A percentile compares a stretch with the other conserved stretches of the same genome.
Conservation (phyloP, 164 flowering plant species). For the Piper longum region DNA sequence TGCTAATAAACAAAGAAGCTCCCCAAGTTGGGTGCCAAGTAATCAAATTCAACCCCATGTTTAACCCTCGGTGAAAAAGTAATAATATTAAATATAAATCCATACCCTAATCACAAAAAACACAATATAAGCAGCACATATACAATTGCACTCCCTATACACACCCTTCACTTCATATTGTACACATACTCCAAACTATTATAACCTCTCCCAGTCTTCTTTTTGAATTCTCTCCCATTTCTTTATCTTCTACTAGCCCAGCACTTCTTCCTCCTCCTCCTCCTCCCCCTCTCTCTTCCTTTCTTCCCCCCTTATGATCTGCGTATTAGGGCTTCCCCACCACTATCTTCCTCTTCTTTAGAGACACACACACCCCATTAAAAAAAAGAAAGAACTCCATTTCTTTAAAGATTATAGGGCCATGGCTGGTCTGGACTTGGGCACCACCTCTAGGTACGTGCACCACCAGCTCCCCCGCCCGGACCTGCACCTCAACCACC, state of each 20-base stretch:
- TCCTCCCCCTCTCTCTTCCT: neutral
- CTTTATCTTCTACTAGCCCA: neutral
- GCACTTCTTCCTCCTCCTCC: constrained; percentile 1
- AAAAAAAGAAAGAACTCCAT: neutral
- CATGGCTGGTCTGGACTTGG: constrained; percentile 36
- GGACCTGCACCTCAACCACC: constrained; percentile 22
- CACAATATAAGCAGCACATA: neutral
- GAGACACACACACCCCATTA: neutral
- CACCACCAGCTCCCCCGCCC: constrained; percentile 21
- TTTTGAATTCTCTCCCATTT: neutral
- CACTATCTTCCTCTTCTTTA: neutral
- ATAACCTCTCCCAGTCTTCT: neutral
- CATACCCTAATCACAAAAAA: no score
- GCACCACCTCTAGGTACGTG: constrained; percentile 23
- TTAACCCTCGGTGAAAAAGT: neutral
- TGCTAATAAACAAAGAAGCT: no score
- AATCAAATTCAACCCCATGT: constrained; percentile 1
- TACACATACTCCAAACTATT: neutral
- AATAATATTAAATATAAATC: neutral
- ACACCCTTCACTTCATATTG: no score
- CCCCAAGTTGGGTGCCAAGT: neutral
- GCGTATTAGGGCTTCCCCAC: constrained; percentile 2
- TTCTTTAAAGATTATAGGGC: constrained; percentile 1
- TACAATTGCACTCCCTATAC: no score
- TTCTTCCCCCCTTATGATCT: constrained; percentile 7